Evolutionary conservation across 306 rosid species (phyloP).

Genomic region (Parietaria judaica): DNA sequence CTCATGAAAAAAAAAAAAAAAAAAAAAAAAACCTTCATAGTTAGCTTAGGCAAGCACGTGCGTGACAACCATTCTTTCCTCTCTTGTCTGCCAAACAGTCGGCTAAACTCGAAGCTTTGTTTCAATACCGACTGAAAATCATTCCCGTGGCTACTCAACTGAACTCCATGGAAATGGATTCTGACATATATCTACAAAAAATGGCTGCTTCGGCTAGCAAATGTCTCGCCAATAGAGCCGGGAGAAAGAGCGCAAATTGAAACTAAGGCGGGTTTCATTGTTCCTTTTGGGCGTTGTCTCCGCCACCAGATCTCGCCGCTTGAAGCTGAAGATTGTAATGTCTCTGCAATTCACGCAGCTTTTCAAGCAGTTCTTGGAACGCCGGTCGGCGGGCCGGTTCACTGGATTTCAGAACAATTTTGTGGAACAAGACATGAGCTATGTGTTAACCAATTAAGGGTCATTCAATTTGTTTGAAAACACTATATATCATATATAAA

Average conservation of each 20-base stretch:
- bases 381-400: slow-evolving; percentile 76
- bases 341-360: slow-evolving; percentile 64
- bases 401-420: slow-evolving; percentile 36
- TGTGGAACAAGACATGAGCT: slow-evolving; percentile 12
- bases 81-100: slow-evolving; percentile 21
- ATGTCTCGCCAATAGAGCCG: slow-evolving; percentile 18
- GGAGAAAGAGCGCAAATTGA: neutral
- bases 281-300: slow-evolving; percentile 60
- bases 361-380: slow-evolving; percentile 74
- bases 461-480: no score
- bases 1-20: slow-evolving; percentile 29
- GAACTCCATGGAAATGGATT: slow-evolving; percentile 13
- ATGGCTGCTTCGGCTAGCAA: slow-evolving; percentile 18
- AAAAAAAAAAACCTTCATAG: slow-evolving; percentile 27
- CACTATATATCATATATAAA: no score
- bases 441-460: no score
- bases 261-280: slow-evolving; percentile 22
- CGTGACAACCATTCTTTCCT: slow-evolving; percentile 11
- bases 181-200: slow-evolving; percentile 12
- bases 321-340: slow-evolving; percentile 59
- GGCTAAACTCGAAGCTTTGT: slow-evolving; percentile 17
- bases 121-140: slow-evolving; percentile 24
- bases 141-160: slow-evolving; percentile 1
- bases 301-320: slow-evolving; percentile 53
- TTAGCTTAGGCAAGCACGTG: slow-evolving; percentile 20